Evolutionary conservation across 2,329 filamentous ascomycete genomes (phyloP).

Genomic region (Pseudocercospora vitis): DNA sequence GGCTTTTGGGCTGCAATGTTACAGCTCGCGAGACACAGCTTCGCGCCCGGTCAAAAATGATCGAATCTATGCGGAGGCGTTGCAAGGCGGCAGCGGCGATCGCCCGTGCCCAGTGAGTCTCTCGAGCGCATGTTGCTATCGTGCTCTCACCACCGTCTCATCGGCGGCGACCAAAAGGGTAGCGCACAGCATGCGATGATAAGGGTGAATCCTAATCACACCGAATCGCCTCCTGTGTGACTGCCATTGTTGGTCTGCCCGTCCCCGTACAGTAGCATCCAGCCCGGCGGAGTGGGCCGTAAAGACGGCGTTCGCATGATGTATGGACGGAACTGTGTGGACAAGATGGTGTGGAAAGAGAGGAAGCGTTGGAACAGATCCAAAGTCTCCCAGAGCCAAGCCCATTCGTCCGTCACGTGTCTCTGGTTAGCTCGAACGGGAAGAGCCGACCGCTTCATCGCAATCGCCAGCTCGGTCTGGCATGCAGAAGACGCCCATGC

Average conservation of each 20-base stretch:
- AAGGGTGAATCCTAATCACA: background rate
- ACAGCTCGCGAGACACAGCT: no score
- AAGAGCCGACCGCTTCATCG: no score
- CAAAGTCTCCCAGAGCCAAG: no score
- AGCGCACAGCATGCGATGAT: conserved; percentile 4
- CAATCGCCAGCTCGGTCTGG: background rate
- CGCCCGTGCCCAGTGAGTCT: background rate
- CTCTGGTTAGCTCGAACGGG: no score
- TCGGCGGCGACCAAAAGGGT: background rate
- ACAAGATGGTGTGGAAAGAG: background rate
- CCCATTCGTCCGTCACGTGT: background rate
- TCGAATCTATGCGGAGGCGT: background rate
- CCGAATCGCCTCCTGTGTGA: background rate
- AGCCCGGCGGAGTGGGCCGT: background rate
- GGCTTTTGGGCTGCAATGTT: background rate
- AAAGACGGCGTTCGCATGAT: background rate
- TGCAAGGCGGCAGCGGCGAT: background rate
- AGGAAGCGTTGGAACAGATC: background rate
- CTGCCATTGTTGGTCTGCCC: conserved; percentile 2
- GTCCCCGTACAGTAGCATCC: background rate
- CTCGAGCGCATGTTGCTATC: background rate
- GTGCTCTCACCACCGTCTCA: background rate
- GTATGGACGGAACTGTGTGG: background rate
- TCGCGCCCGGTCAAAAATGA: no score
- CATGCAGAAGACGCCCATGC: background rate